Evolutionary conservation across 768 basidiomycete genomes (phyloP).

Genomic region (Pilatotrama ljubarskyi): DNA sequence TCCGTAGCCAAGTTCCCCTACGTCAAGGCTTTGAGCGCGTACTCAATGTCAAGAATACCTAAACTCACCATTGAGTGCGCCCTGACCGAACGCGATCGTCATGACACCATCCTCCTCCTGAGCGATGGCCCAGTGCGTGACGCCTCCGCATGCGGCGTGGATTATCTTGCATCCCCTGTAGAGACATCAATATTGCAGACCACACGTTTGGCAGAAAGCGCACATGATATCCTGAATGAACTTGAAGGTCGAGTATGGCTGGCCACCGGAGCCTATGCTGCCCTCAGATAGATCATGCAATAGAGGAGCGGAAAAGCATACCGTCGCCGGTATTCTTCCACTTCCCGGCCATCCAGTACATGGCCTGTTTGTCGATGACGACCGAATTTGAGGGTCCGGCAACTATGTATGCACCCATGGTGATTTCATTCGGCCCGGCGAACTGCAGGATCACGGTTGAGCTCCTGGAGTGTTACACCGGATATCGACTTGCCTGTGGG

Average conservation of each 20-base stretch:
- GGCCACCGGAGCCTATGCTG: slow-evolving; percentile 76
- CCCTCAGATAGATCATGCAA: background rate
- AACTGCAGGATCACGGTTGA: slow-evolving; percentile 48
- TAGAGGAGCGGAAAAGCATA: slow-evolving; percentile 26
- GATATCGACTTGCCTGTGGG: slow-evolving; percentile 61
- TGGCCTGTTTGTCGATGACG: slow-evolving; percentile 80
- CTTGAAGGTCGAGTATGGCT: slow-evolving; percentile 85
- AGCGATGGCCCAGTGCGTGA: slow-evolving; percentile 82
- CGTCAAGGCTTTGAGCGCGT: background rate
- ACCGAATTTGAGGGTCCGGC: slow-evolving; percentile 87
- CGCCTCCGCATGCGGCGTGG: slow-evolving; percentile 75
- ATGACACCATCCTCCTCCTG: slow-evolving; percentile 73
- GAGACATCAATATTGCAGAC: slow-evolving; percentile 1
- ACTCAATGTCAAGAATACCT: background rate
- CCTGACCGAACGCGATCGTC: slow-evolving; percentile 86
- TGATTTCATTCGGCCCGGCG: slow-evolving; percentile 63
- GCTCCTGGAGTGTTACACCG: background rate
- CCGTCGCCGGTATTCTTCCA: slow-evolving; percentile 98
- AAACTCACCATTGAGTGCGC: slow-evolving; percentile 72
- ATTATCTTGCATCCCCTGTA: slow-evolving; percentile 77
- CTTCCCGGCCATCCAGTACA: slow-evolving; percentile 89
- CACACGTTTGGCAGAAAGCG: background rate
- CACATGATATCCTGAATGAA: slow-evolving; percentile 86
- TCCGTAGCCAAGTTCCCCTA: slow-evolving; percentile 81
- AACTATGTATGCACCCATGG: slow-evolving; percentile 60